Conservation (phyloP, 176 grass and related monocot genomes). For the bread wheat (Triticum aestivum) region IWGSC_CS_RefSeq_v2.1 NC_057812.1:96121966-96122465, state of each 20-base stretch:
- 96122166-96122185: slow-evolving; percentile 75
- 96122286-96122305: too few relatives aligned
- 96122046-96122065: background rate
- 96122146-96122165: slow-evolving; percentile 16
- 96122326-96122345: too few relatives aligned
- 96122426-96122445: slow-evolving; percentile 82
- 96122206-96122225: slow-evolving; percentile 64
- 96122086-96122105: background rate
- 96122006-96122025: slow-evolving; percentile 5
- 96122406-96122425: slow-evolving; percentile 79
- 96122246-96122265: slow-evolving; percentile 64
- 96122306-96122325: too few relatives aligned
- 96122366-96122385: slow-evolving; percentile 87
- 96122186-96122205: slow-evolving; percentile 82
- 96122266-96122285: slow-evolving; percentile 45
- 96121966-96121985: background rate
- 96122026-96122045: slow-evolving; percentile 1
- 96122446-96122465: slow-evolving; percentile 47
- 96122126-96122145: slow-evolving; percentile 28
- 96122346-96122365: slow-evolving; percentile 35
- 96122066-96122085: slow-evolving; percentile 19
- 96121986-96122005: background rate
- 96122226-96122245: slow-evolving; percentile 79
- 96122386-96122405: slow-evolving; percentile 82
- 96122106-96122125: background rate